Evolutionary conservation across 331 rosid species (phyloP), one percentile per base, ranked within the genome.

Genomic region (Prunus yedoensis): DNA sequence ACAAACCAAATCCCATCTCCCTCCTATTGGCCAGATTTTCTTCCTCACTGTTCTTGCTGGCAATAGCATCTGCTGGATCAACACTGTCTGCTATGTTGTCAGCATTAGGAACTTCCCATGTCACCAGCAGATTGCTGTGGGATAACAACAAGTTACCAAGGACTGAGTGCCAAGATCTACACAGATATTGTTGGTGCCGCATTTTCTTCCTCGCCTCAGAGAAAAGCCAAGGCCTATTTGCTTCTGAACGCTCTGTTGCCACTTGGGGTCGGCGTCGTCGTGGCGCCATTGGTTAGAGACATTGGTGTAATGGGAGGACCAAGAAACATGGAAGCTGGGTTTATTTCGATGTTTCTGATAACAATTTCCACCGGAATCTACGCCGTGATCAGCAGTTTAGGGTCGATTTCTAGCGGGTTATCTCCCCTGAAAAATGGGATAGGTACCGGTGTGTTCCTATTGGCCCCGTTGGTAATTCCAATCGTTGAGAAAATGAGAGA

Each of bases 51-150:
- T 90, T 38, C 17, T 94, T 0, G 92, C 99, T n/a, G 97, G 99
- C 1, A 94, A 94, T 71, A 92, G 99, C 85, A 89, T 94, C 45
- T 94, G 97, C 20, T 94, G 99, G 99, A 84, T 94, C 41, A 94
- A 94, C 87, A 94, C 99, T 1, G 96, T 92, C 1, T 89, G 93
- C 35, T 94, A 90, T 70, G 90, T 80, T 27, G 87, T 89, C 14
- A 71, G 86, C 69, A 87, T 91, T 46, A 74, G 88, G 50, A 92
- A 91, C 77, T 94, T 94, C 61, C 69, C 86, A 0, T 66, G 80
- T 1, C 15, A 87, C 64, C 83, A 83, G 25, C 95, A 88, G 65
- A 66, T 89, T 17, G 96, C 91, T 0, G 92, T 91, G 15, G 97
- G 25, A 43, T 92, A 73, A 78, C 97, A 38, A 90, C 92, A 0